phyloP scores from a whole-genome alignment of 2,329 filamentous ascomycete genomes.

The Trichoderma koningii region DNA sequence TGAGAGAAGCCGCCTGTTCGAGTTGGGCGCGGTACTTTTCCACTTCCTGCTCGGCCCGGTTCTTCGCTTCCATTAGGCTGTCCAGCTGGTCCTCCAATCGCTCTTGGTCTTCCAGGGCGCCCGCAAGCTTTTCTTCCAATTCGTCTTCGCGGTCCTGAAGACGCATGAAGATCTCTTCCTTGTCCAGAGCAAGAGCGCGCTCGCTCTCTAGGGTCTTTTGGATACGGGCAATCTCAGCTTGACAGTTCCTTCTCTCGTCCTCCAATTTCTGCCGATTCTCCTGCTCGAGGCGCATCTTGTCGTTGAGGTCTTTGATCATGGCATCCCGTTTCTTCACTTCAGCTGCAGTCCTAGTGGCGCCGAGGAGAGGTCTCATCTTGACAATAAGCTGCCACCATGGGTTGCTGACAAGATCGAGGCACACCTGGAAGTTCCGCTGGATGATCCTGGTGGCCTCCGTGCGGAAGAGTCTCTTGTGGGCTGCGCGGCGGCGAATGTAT shows the following conservation, averaged over 20 bases:
- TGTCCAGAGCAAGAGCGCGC: conserved; percentile 90
- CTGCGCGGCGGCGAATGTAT: conserved; percentile 82
- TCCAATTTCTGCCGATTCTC: conserved; percentile 78
- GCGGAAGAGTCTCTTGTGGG: conserved; percentile 90
- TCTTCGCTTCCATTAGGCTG: conserved; percentile 83
- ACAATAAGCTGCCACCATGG: conserved; percentile 98
- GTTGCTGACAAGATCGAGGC: conserved; percentile 84
- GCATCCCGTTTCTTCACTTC: conserved; percentile 96
- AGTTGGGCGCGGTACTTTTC: conserved; percentile 78
- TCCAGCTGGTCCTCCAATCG: conserved; percentile 92
- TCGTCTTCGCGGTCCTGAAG: conserved; percentile 89
- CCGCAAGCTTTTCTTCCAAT: conserved; percentile 87
- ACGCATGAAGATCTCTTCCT: conserved; percentile 98
- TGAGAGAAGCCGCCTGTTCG: conserved; percentile 87
- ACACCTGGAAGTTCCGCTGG: conserved; percentile 89
- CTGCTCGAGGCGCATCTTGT: conserved; percentile 77
- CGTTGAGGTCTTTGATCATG: conserved; percentile 83
- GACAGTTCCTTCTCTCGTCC: conserved; percentile 84
- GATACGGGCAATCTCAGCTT: conserved; percentile 83
- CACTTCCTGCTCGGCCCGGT: conserved; percentile 81
- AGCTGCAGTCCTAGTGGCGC: conserved; percentile 84
- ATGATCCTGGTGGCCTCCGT: conserved; percentile 94
- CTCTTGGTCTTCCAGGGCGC: conserved; percentile 91
- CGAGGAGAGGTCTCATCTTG: conserved; percentile 92
- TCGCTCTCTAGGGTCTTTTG: conserved; percentile 96